Evolutionary conservation across 31 red algal genomes (phyloP).

Genomic region (Asparagopsis taxiformis): DNA sequence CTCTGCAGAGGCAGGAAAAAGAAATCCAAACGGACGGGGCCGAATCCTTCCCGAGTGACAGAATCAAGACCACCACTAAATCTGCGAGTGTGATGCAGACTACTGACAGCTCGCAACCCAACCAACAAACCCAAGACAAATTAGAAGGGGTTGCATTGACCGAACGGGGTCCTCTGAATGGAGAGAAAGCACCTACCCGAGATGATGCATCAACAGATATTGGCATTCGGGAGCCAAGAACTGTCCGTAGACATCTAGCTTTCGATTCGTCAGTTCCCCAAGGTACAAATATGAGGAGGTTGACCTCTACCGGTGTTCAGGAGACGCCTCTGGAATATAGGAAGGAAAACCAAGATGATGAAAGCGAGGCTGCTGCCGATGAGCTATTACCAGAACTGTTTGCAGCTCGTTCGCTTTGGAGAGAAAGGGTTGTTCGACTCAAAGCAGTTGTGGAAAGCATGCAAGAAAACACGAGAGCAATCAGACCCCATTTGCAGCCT

Average conservation of each 20-base stretch:
- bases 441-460: constrained; percentile 52
- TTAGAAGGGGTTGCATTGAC: too few species aligned
- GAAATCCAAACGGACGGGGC: too few species aligned
- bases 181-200: too few species aligned
- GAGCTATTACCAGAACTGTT: constrained; percentile 59
- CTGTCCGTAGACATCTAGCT: neutral
- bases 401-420: constrained; percentile 38
- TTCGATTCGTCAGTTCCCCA: neutral
- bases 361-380: constrained; percentile 57
- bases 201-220: too few species aligned
- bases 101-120: too few species aligned
- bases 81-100: too few species aligned
- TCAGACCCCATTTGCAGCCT: constrained; percentile 42
- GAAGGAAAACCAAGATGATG: constrained; percentile 20
- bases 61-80: too few species aligned
- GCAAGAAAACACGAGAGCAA: constrained; percentile 34
- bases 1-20: neutral
- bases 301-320: constrained; percentile 11
- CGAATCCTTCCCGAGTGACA: too few species aligned
- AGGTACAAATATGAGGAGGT: constrained; percentile 5
- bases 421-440: constrained; percentile 36
- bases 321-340: neutral
- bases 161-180: too few species aligned
- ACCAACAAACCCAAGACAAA: too few species aligned
- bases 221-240: too few species aligned